Evolutionary conservation across 2,329 filamentous ascomycete genomes (phyloP).

Genomic region (Graphilbum fragrans): DNA sequence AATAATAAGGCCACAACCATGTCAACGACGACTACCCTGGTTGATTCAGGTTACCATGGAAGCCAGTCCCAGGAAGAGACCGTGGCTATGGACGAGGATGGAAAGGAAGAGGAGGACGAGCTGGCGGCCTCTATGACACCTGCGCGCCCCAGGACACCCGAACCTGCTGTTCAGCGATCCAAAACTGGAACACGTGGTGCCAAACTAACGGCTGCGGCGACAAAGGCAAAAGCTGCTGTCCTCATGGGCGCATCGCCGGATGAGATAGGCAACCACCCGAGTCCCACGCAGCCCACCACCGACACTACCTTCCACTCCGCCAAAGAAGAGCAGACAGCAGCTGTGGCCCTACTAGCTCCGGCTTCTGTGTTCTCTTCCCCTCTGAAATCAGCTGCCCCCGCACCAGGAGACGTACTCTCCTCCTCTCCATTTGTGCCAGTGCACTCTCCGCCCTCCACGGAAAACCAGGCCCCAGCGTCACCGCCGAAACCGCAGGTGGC

Average conservation of each 20-base stretch:
- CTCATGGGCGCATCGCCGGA: constrained; percentile 2
- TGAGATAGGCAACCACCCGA: constrained; percentile 10
- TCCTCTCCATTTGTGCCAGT: constrained; percentile 9
- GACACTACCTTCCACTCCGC: constrained; percentile 29
- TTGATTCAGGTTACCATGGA: constrained; percentile 63
- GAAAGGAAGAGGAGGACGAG: constrained; percentile 12
- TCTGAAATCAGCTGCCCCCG: not conserved
- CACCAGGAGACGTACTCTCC: not conserved
- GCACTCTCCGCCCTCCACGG: constrained; percentile 4
- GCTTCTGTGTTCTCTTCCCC: not conserved
- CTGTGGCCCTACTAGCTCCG: not conserved
- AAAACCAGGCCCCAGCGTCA: constrained; percentile 3
- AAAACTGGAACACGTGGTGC: no score
- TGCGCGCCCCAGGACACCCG: not conserved
- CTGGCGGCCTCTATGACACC: constrained; percentile 7
- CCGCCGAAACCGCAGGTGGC: constrained; percentile 5
- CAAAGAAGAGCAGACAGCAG: constrained; percentile 29
- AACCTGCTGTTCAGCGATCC: no score
- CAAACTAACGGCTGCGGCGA: not conserved
- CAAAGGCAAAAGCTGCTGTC: not conserved
- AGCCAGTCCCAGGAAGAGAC: constrained; percentile 47
- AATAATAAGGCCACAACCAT: constrained; percentile 15
- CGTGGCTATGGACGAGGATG: constrained; percentile 17
- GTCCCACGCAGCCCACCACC: constrained; percentile 18
- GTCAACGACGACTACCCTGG: constrained; percentile 19